Base-by-base conservation (phyloP, 192 early-diverging fungal genomes). In the Coemansia sp. region DNA sequence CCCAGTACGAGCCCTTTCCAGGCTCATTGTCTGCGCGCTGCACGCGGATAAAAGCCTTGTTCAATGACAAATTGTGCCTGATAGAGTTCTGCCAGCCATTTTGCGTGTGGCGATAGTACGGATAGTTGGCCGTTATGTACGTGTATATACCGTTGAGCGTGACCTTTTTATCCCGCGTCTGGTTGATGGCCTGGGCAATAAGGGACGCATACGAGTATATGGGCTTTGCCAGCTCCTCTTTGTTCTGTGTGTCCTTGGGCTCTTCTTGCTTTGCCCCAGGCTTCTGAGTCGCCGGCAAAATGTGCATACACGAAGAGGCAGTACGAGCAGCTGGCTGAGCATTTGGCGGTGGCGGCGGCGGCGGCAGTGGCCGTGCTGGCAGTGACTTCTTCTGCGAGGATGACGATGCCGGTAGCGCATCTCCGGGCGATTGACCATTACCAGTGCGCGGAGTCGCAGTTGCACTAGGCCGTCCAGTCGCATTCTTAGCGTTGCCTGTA, bases 31-130 rank as follows among this genome's bases (percentile, higher is more conserved):
- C 86, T 2, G 91, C 90, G 10, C 95, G 85, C 59, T 92, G 91
- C 33, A 97, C 91, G 61, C 93, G 93, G 24, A 96, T 85, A 85
- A 98, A 98, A 16, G 89, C 88, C 67, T 93, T 94, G 84, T 98
- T 97, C 54, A 97, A 85, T n/a, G 94, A 94, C 37, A 98, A 83
- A 76, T 97, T 97, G 80, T 98, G 96, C 40, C 96, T 88, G 68
- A 98, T 93, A 33, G 95, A 98, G 78, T 98, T 98, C 88, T 95
- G 95, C 96, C 96, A 98, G 19, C 94, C 94, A 79, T 88, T 90
- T 46, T 90, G 88, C 16, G 92, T 88, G 65, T 93, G 88, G 68
- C 88, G 84, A 76, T 92, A 98, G 78, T 93, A 97, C 11, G 94
- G 93, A 62, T 93, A 97, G 59, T 93, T 78, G 14, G 85, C 86